These are phyloP conservation scores for Penicillium sp. DNA, from an alignment of 2,329 filamentous ascomycete species.

Conservation along the genomic window DNA sequence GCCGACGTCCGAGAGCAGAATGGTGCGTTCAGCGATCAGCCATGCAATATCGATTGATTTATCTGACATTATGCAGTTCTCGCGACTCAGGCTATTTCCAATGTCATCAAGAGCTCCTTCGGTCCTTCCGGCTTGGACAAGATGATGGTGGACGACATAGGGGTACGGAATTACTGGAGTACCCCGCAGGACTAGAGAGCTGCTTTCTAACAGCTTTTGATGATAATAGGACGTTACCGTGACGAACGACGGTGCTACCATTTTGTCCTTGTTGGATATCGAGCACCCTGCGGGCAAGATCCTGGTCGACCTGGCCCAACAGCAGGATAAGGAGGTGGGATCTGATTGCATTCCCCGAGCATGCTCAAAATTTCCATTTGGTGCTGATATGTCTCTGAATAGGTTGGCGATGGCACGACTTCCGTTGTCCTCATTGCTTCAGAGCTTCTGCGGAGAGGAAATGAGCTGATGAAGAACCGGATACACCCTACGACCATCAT, in stretches of 20 bases:
- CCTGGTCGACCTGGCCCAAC: constrained; percentile 92
- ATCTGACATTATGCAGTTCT: constrained; percentile 63
- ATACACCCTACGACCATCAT: constrained; percentile 99
- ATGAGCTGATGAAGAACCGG: constrained; percentile 99
- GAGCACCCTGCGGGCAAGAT: constrained; percentile 99
- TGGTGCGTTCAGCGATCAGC: constrained; percentile 57
- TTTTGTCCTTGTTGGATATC: constrained; percentile 91
- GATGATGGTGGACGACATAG: constrained; percentile 99
- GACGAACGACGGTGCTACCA: constrained; percentile 97
- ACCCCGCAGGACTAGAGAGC: constrained; percentile 27
- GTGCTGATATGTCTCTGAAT: constrained; percentile 12
- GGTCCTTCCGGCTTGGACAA: constrained; percentile 96
- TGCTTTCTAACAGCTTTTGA: constrained; percentile 26
- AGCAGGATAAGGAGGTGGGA: constrained; percentile 87
- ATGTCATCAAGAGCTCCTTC: constrained; percentile 99
- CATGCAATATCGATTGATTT: constrained; percentile 9
- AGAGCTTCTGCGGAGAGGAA: constrained; percentile 88
- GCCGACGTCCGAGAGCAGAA: constrained; percentile 97
- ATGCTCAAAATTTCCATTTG: constrained; percentile 9
- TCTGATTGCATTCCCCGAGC: neutral
- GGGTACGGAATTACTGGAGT: constrained; percentile 59
- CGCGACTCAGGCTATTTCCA: constrained; percentile 94
- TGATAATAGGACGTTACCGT: constrained; percentile 83
- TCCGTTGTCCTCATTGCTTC: constrained; percentile 97
- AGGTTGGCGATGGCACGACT: constrained; percentile 94